A percentile compares a stretch with the other conserved stretches of the same genome.
Evolutionary conservation across 257 asterid species (phyloP).

Genomic region (Verbascum thapsus): DNA sequence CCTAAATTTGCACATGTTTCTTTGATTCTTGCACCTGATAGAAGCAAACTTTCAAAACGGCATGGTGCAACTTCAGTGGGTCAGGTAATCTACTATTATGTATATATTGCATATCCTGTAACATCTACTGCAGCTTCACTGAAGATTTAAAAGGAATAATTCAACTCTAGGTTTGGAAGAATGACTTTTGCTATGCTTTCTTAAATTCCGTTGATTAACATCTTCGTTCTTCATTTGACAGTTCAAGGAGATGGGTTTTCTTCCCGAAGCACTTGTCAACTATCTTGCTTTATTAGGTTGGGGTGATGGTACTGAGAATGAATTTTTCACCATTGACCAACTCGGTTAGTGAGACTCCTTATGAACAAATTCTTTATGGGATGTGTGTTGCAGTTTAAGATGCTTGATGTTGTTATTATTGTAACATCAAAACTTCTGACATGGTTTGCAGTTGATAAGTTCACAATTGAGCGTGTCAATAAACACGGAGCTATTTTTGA

Average conservation of each 20-base stretch:
- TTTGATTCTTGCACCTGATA: slow-evolving; percentile 92
- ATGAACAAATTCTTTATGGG: slow-evolving; percentile 17
- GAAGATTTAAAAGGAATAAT: no score
- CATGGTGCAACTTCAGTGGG: slow-evolving; percentile 99
- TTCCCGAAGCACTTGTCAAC: slow-evolving; percentile 89
- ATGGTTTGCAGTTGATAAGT: slow-evolving; percentile 66
- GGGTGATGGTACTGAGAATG: slow-evolving; percentile 98
- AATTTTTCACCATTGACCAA: slow-evolving; percentile 79
- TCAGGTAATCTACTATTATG: slow-evolving; percentile 85
- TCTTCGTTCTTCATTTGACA: slow-evolving; percentile 37
- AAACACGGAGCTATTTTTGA: slow-evolving; percentile 93
- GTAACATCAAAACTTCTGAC: slow-evolving; percentile 28
- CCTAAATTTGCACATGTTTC: slow-evolving; percentile 96
- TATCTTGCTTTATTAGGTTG: slow-evolving; percentile 95
- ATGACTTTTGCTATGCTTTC: no score
- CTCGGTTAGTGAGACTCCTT: slow-evolving; percentile 63
- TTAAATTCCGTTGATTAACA: no score
- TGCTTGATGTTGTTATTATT: slow-evolving; percentile 23
- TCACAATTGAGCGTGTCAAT: slow-evolving; percentile 91
- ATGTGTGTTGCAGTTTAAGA: slow-evolving; percentile 28
- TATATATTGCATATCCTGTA: slow-evolving; percentile 23
- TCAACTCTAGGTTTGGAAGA: neutral
- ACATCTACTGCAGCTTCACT: slow-evolving; percentile 26
- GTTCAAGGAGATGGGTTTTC: slow-evolving; percentile 92
- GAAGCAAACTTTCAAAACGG: slow-evolving; percentile 94